Percentiles rank a stretch among this genome's conserved stretches.
Evolutionary conservation across 352 stramenopile genomes (phyloP).

Genomic region (Phytopythium chamaehyphon): DNA sequence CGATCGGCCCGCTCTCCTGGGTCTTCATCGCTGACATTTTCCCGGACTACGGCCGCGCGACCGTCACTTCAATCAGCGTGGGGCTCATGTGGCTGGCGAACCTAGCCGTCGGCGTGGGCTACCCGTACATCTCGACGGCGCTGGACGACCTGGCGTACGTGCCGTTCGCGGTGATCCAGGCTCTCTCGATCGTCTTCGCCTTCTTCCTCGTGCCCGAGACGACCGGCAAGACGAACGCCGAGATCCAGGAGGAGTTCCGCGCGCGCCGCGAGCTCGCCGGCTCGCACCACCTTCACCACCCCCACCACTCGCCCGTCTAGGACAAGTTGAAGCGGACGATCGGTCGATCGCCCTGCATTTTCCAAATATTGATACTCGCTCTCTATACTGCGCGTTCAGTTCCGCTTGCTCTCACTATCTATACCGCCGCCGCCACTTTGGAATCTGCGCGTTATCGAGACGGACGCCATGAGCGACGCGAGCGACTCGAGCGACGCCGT

Average conservation of each 20-base stretch:
- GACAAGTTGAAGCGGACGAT: no score
- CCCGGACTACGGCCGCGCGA: conserved; percentile 36
- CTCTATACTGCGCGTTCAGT: no score
- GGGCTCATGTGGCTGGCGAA: conserved; percentile 21
- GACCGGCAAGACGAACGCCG: conserved; percentile 43
- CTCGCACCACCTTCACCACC: neutral
- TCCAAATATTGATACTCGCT: no score
- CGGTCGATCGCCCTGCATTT: no score
- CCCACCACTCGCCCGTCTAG: neutral
- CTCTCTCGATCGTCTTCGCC: conserved; percentile 20
- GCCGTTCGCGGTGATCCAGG: conserved; percentile 25
- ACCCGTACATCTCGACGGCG: conserved; percentile 31
- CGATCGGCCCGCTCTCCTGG: conserved; percentile 46
- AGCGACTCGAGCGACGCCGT: conserved; percentile 2
- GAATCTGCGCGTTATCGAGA: neutral
- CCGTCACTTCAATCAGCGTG: conserved; percentile 28
- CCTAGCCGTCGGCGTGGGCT: conserved; percentile 29
- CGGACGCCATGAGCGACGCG: neutral
- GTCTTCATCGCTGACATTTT: conserved; percentile 48
- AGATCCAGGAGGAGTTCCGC: conserved; percentile 41
- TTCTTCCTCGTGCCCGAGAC: conserved; percentile 50
- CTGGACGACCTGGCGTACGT: conserved; percentile 28
- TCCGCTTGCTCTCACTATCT: no score
- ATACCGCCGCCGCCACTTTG: no score
- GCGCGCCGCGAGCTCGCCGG: neutral